These are phyloP conservation scores for Paraurostyla sp. DNA, from an alignment of 73 alveolate species.

Conservation along the genomic window DNA sequence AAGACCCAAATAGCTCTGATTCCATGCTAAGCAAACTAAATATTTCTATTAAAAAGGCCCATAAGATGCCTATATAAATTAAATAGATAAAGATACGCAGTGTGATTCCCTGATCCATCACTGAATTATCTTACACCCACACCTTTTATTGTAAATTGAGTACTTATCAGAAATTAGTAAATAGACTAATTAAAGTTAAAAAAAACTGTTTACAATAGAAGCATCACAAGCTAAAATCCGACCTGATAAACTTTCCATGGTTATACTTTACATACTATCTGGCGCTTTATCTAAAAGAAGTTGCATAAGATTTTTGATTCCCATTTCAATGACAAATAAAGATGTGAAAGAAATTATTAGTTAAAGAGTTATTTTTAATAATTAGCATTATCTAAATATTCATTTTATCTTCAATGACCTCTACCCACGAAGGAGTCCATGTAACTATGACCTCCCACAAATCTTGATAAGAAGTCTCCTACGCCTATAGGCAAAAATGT, in stretches of 20 bases:
- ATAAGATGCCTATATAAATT: conserved; percentile 81
- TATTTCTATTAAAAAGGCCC: conserved; percentile 83
- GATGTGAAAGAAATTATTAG: not conserved
- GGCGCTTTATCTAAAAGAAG: not conserved
- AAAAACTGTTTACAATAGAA: conserved; percentile 64
- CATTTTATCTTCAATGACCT: not conserved
- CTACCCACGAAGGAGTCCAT: conserved; percentile 86
- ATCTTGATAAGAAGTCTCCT: conserved; percentile 59
- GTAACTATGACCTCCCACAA: conserved; percentile 74
- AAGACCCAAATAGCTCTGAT: conserved; percentile 91
- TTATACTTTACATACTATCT: not conserved
- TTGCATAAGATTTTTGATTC: conserved; percentile 11
- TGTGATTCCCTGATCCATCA: conserved; percentile 59
- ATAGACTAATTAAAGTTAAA: conserved; percentile 32
- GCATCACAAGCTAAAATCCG: conserved; percentile 90
- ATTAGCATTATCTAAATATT: too few relatives aligned
- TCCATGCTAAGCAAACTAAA: conserved; percentile 85
- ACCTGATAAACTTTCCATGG: conserved; percentile 65
- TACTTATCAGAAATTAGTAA: conserved; percentile 85
- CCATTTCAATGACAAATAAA: not conserved
- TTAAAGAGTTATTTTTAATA: not conserved
- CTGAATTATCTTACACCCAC: conserved; percentile 71
- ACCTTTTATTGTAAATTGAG: conserved; percentile 76
- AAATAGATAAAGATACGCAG: not conserved
- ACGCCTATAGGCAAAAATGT: conserved; percentile 72